Base-by-base conservation (phyloP, 139 green algal genomes). In the Picochlorum sp. region DNA sequence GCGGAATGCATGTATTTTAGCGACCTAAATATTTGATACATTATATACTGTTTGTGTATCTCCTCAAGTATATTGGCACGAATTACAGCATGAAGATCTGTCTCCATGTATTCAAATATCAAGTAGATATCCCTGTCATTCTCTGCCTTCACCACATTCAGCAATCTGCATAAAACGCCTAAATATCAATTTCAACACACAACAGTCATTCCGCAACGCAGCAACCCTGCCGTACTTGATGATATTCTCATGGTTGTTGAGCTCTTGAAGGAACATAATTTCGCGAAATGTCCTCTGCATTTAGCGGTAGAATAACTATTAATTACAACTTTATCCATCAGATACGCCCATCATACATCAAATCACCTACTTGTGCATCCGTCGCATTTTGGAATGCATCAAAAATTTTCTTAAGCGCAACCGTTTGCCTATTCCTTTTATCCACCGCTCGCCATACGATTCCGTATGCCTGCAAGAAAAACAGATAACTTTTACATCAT, bases 101-200 rank as follows among this genome's bases (percentile, higher is more conserved):
- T 96, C 73, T 95, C 89, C 90, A 96, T 96, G 82, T 91, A 94
- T 66, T 97, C 90, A 74, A 97, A 97, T n/a, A 95, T 70, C 1
- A 96, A 77, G 75, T 97, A 97, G 51, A 96, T 86, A 63, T 97
- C 89, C 16, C 76, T 70, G 69, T 97, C 90, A 55, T 97, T 97
- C 64, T 96, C 90, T 24, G 90, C 90, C 41, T 94, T 95, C 18
- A 96, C 65, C 12, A 97, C 90, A 55, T 96, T 97, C 28, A 91
- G 64, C 33, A 97, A 67, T 65, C 89, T 95, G 81, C 28, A 70
- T 22, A 35, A 37, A 12, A 28, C 28, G 22, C 20, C 18, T n/a
- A 47, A 16, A 47, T n/a, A 47, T 47, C 39, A 50, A 24, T 13
- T 24, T 9, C 0, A 8, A 61, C 5, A 16, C 33, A 50, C 51